Conservation (phyloP, 1,139 yeast species). For the Geotrichum bryndzae region DNA sequence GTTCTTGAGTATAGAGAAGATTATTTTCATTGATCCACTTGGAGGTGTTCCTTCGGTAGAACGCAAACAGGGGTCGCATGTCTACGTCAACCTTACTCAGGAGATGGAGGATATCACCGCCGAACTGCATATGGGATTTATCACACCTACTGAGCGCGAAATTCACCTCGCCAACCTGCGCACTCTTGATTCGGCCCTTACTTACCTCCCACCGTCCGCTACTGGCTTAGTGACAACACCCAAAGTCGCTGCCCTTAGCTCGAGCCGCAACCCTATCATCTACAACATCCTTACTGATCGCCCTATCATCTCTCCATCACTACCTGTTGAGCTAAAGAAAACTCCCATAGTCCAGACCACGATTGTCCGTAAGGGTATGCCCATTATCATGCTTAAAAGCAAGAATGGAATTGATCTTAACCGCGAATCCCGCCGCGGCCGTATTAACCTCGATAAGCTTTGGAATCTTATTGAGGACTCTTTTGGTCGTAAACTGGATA, state of each 20-base stretch:
- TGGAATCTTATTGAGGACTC: conserved; percentile 67
- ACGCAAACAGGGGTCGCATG: conserved; percentile 68
- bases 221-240: conserved; percentile 52
- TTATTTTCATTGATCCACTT: conserved; percentile 66
- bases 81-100: conserved; percentile 76
- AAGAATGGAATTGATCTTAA: conserved; percentile 38
- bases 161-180: conserved; percentile 51
- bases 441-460: conserved; percentile 53
- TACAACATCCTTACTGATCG: conserved; percentile 88
- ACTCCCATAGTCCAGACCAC: conserved; percentile 72
- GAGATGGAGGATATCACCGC: conserved; percentile 63
- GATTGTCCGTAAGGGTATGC: conserved; percentile 69
- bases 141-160: conserved; percentile 43
- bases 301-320: conserved; percentile 85
- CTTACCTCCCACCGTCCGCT: conserved; percentile 43
- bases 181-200: conserved; percentile 46
- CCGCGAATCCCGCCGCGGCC: conserved; percentile 43
- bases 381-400: conserved; percentile 48
- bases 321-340: conserved; percentile 56
- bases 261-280: conserved; percentile 64
- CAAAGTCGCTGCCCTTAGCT: conserved; percentile 36
- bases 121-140: conserved; percentile 54
- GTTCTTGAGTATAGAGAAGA: conserved; percentile 61
- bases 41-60: conserved; percentile 93
- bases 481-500: conserved; percentile 62